These are phyloP conservation scores for Lachnellula occidentalis DNA, from an alignment of 2,329 filamentous ascomycete genomes.

Conservation along the genomic window DNA sequence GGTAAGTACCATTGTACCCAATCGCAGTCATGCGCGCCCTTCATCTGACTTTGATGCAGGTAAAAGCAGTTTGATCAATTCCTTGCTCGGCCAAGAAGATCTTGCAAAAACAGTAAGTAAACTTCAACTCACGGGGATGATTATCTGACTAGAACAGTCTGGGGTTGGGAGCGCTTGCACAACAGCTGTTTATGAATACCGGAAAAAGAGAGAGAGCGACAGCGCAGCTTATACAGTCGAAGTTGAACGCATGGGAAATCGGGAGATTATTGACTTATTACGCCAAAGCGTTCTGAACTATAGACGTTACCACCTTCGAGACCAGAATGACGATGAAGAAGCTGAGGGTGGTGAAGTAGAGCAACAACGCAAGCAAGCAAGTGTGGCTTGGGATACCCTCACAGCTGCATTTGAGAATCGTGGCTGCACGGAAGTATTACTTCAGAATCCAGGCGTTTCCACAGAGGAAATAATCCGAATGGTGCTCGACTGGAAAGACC, in stretches of 20 bases:
- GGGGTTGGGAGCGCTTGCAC: constrained; percentile 9
- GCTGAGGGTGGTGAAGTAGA: constrained; percentile 1
- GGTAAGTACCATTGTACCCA: constrained; percentile 2
- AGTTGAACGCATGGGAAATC: constrained; percentile 11
- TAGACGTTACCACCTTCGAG: constrained; percentile 8
- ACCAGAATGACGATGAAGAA: constrained; percentile 1
- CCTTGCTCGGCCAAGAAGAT: constrained; percentile 4
- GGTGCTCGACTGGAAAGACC: constrained; percentile 8
- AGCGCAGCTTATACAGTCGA: constrained; percentile 10
- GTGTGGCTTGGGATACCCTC: constrained; percentile 11
- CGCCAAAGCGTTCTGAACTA: constrained; percentile 12
- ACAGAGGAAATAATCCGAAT: constrained; percentile 7
- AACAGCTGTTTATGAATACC: constrained; percentile 11
- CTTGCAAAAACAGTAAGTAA: constrained; percentile 13
- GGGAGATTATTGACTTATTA: constrained; percentile 10
- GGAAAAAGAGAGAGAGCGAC: constrained; percentile 6
- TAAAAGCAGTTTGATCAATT: constrained; percentile 16
- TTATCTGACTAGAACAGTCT: constrained; percentile 3
- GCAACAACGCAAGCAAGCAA: constrained; percentile 4
- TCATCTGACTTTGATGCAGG: constrained; percentile 6
- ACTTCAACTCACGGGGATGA: background rate
- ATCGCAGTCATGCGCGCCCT: background rate
- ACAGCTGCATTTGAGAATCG: constrained; percentile 5
- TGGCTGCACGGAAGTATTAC: constrained; percentile 3
- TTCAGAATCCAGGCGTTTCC: background rate